Evolutionary conservation across 257 asterid species (phyloP), one percentile per base, ranked within the genome.

Genomic region (Buddleja alternifolia): DNA sequence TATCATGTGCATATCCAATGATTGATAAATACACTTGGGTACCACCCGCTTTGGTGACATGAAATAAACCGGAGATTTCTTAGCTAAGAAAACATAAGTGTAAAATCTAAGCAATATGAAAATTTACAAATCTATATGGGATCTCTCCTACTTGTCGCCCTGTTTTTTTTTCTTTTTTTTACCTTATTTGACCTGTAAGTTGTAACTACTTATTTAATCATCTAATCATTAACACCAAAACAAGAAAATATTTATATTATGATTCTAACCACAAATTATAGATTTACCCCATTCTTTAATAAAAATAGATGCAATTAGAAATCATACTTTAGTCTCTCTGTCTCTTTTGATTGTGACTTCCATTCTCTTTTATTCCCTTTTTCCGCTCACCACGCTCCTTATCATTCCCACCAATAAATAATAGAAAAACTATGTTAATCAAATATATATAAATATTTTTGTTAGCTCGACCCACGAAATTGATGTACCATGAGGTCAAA

Each of bases 101-200:
- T 65, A 14, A 24, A 52, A 41, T 17, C 44, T 32, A 64, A 64
- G 59, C 70, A 64, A 47, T 9, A 12, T 44, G n/a, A 21, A 63
- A 62, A 62, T n/a, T 61, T 32, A 23, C 2, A 23, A 29, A 29
- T 29, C 34, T 48, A 55, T 57, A 20, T 56, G 48, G 68, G 46
- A 73, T 73, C 62, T 65, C 45, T 66, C 59, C 8, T 52, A 59
- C 55, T 25, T 29, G 50, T 58, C 15, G 20, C 58, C 68, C n/a
- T 70, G 40, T 47, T 36, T 70, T 47, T 10, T 41, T 45, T 54
- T 60, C 75, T 32, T 46, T 32, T 20, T 46, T 46, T 70, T 34
- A 51, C 25, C 59, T 9, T 15, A 46, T 11, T 45, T 69, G 64
- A 54, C 65, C 19, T 39, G n/a, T n/a, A n/a, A n/a, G n/a, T n/a